Evolutionary conservation across 2,329 filamentous ascomycete species (phyloP).

Genomic region (Akanthomyces uredinophilus): DNA sequence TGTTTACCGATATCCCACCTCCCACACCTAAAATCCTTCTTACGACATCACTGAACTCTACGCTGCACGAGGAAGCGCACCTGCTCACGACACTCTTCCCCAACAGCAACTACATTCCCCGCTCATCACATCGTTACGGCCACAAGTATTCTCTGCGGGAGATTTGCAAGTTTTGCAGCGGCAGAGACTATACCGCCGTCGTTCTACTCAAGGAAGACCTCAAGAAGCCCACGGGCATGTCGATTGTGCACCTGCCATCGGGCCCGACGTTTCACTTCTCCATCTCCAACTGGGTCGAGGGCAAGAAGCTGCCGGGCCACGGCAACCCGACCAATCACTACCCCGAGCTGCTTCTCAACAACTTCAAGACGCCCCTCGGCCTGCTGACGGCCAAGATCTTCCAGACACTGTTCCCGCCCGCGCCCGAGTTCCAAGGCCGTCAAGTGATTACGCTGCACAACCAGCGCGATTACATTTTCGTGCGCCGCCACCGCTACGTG

Average conservation of each 20-base stretch:
- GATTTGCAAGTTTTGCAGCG: slow-evolving; percentile 78
- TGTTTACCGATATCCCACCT: slow-evolving; percentile 55
- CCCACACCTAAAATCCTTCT: slow-evolving; percentile 78
- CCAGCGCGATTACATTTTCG: slow-evolving; percentile 93
- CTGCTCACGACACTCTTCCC: slow-evolving; percentile 79
- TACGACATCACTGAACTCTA: slow-evolving; percentile 85
- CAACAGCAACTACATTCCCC: slow-evolving; percentile 79
- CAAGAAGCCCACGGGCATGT: slow-evolving; percentile 77
- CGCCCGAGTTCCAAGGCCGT: slow-evolving; percentile 76
- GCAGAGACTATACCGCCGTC: slow-evolving; percentile 77
- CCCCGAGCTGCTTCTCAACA: slow-evolving; percentile 86
- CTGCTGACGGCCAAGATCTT: slow-evolving; percentile 83
- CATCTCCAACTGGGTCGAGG: slow-evolving; percentile 86
- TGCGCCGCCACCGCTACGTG: slow-evolving; percentile 83
- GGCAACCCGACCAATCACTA: slow-evolving; percentile 84
- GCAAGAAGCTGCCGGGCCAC: slow-evolving; percentile 82
- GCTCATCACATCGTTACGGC: slow-evolving; percentile 74
- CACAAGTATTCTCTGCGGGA: slow-evolving; percentile 92
- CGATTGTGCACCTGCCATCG: slow-evolving; percentile 74
- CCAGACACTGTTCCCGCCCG: slow-evolving; percentile 54
- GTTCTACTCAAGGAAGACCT: slow-evolving; percentile 83
- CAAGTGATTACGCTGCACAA: slow-evolving; percentile 93
- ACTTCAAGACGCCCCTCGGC: slow-evolving; percentile 90
- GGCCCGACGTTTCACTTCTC: slow-evolving; percentile 93
- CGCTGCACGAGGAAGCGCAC: slow-evolving; percentile 76